Conservation (phyloP, 805 yeast species). For the Yarrowia phangngaensis region DNA sequence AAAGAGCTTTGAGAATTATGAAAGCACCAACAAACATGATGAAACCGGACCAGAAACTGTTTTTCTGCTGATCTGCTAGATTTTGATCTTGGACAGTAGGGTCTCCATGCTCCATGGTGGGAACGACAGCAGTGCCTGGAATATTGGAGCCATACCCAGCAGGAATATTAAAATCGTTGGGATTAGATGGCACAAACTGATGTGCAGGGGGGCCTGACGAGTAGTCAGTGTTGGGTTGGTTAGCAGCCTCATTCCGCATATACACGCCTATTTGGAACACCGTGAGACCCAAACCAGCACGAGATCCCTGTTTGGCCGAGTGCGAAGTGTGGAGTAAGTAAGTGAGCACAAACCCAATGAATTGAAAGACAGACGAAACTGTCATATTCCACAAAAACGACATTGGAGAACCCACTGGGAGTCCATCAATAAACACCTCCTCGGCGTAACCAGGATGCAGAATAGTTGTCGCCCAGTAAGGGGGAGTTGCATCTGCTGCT, state of each 20-base stretch:
- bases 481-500: conserved; percentile 89
- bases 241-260: conserved; percentile 38
- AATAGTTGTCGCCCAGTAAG: conserved; percentile 91
- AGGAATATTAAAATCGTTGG: conserved; percentile 52
- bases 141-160: conserved; percentile 29
- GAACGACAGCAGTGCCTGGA: conserved; percentile 30
- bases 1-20: conserved; percentile 60
- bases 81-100: conserved; percentile 25
- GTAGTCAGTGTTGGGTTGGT: conserved; percentile 20
- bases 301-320: conserved; percentile 92
- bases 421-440: conserved; percentile 88
- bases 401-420: conserved; percentile 91
- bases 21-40: conserved; percentile 66
- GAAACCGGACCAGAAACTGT: conserved; percentile 7
- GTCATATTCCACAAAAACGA: conserved; percentile 85
- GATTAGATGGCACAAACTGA: conserved; percentile 54
- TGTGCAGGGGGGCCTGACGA: conserved; percentile 25
- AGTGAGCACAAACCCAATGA: conserved; percentile 86
- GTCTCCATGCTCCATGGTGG: conserved; percentile 26
- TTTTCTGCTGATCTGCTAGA: conserved; percentile 10
- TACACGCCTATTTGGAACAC: conserved; percentile 66
- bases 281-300: conserved; percentile 86
- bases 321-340: conserved; percentile 92
- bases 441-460: conserved; percentile 72
- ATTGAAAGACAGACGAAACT: conserved; percentile 88